Evolutionary conservation across 345 rosid species (phyloP).

Genomic region (Odontarrhena argentea): DNA sequence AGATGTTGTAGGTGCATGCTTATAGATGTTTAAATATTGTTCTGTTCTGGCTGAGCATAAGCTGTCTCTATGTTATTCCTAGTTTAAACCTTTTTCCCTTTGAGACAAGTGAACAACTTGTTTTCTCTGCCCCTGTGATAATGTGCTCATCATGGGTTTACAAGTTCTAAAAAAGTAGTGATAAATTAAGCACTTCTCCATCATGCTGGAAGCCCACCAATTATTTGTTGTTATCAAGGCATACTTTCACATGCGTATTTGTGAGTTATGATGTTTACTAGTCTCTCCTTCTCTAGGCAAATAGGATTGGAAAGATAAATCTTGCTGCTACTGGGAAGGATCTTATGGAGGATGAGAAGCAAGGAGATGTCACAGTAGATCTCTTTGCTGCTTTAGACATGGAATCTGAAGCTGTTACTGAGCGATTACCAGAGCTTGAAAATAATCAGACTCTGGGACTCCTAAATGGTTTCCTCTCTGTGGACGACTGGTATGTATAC

Average conservation of each 20-base stretch:
- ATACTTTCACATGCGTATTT: constrained; percentile 16
- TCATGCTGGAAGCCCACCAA: constrained; percentile 23
- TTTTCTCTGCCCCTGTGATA: constrained; percentile 17
- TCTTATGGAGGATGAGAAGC: constrained; percentile 99
- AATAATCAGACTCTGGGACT: constrained; percentile 90
- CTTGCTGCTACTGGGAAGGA: constrained; percentile 99
- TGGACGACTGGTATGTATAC: constrained; percentile 83
- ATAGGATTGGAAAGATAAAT: constrained; percentile 95
- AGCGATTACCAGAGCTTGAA: constrained; percentile 75
- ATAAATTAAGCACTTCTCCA: constrained; percentile 11
- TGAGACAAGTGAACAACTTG: constrained; percentile 18
- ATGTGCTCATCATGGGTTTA: constrained; percentile 10
- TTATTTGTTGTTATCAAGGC: constrained; percentile 20
- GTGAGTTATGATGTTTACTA: constrained; percentile 14
- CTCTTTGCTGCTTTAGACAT: constrained; percentile 86
- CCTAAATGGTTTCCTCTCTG: constrained; percentile 90
- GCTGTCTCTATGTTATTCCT: constrained; percentile 15
- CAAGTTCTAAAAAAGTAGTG: background rate
- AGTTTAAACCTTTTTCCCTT: background rate
- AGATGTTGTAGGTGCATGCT: constrained; percentile 18
- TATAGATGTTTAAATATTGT: constrained; percentile 17
- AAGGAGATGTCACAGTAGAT: constrained; percentile 90
- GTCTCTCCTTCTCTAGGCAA: constrained; percentile 58
- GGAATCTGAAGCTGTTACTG: constrained; percentile 91
- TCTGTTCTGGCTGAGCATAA: constrained; percentile 23